A percentile compares a stretch with the other conserved stretches of the same genome.
Conservation (phyloP, 2,329 filamentous ascomycete species). For the Bertia moriformis region DNA sequence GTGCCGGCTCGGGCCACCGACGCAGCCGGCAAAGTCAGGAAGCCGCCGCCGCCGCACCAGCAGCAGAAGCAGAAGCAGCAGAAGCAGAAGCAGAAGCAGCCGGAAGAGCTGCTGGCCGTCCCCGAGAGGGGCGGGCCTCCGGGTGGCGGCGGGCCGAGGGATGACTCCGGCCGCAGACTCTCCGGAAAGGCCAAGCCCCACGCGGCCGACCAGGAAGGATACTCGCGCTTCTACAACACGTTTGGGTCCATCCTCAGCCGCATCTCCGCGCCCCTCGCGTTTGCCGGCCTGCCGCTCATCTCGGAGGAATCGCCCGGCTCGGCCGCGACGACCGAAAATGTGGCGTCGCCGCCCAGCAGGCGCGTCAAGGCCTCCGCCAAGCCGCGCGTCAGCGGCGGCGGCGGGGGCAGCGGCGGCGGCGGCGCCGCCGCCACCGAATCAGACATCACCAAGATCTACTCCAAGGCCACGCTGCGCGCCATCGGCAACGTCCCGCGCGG, state of each 20-base stretch:
- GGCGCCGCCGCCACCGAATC: slow-evolving; percentile 35
- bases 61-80: slow-evolving; percentile 32
- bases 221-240: slow-evolving; percentile 79
- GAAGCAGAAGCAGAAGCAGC: slow-evolving; percentile 31
- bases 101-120: slow-evolving; percentile 7
- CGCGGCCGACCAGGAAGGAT: slow-evolving; percentile 47
- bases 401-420: slow-evolving; percentile 17
- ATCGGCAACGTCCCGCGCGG: slow-evolving; percentile 62
- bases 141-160: too few species aligned
- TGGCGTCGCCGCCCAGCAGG: slow-evolving; percentile 7
- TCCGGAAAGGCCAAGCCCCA: slow-evolving; percentile 8
- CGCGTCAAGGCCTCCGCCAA: neutral
- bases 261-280: slow-evolving; percentile 79
- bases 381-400: too few species aligned
- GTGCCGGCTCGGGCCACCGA: slow-evolving; percentile 33
- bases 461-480: slow-evolving; percentile 68
- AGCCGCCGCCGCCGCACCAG: slow-evolving; percentile 42
- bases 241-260: slow-evolving; percentile 81
- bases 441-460: slow-evolving; percentile 73
- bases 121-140: slow-evolving; percentile 7
- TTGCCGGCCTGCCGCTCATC: slow-evolving; percentile 74
- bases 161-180: slow-evolving; percentile 14
- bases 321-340: slow-evolving; percentile 18
- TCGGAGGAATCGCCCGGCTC: slow-evolving; percentile 28
- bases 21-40: slow-evolving; percentile 24